Evolutionary conservation across 2,329 filamentous ascomycete species (phyloP).

Genomic region (Neofusicoccum umdonicola): DNA sequence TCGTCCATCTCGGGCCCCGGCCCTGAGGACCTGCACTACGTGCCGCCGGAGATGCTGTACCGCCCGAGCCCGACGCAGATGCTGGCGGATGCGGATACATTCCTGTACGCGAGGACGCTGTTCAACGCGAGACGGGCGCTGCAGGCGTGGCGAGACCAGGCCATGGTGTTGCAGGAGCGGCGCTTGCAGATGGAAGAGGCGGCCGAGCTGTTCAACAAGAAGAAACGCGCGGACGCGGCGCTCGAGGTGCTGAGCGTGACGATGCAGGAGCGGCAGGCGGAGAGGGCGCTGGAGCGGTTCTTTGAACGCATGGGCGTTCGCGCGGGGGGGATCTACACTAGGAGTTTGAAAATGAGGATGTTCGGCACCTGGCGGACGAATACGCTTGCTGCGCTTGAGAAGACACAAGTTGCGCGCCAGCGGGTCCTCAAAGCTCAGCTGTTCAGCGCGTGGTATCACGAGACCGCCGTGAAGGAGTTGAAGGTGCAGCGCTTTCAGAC

Average conservation of each 20-base stretch:
- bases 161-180: constrained; percentile 27
- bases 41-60: constrained; percentile 38
- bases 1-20: constrained; percentile 10
- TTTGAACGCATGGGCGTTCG: constrained; percentile 57
- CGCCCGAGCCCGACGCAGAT: constrained; percentile 52
- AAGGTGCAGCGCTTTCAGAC: constrained; percentile 54
- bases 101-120: constrained; percentile 30
- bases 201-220: constrained; percentile 20
- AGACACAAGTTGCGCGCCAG: constrained; percentile 65
- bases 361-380: constrained; percentile 67
- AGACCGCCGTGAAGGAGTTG: constrained; percentile 60
- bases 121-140: constrained; percentile 39
- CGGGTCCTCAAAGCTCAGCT: constrained; percentile 69
- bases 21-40: constrained; percentile 22
- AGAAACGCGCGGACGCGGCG: constrained; percentile 15
- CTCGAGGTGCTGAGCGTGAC: constrained; percentile 15
- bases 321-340: constrained; percentile 62
- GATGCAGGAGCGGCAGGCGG: neutral
- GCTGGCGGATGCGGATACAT: constrained; percentile 50
- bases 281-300: constrained; percentile 33
- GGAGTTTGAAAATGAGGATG: constrained; percentile 65
- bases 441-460: constrained; percentile 67
- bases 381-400: constrained; percentile 62
- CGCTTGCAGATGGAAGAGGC: constrained; percentile 27
- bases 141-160: constrained; percentile 42